phyloP scores from a whole-genome alignment of 1,284 basidiomycete genomes.

The Neonothopanus nambi region DNA sequence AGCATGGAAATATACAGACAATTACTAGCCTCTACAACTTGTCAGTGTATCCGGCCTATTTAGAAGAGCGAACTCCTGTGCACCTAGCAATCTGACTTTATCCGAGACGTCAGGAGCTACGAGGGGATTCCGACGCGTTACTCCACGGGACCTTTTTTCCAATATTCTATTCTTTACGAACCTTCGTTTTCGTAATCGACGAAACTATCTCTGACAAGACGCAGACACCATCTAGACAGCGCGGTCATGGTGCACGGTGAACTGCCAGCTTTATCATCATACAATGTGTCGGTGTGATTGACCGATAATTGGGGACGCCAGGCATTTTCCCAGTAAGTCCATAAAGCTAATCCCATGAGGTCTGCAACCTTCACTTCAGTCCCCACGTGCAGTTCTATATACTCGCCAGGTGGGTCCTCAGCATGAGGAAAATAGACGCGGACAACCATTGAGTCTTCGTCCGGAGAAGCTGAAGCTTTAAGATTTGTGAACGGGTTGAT shows the following conservation, averaged over 20 bases:
- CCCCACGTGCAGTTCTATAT: conserved; percentile 6
- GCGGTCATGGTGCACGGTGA: background rate
- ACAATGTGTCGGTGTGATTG: background rate
- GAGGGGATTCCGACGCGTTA: background rate
- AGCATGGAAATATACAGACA: background rate
- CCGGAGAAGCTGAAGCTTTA: background rate
- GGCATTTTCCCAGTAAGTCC: conserved; percentile 9
- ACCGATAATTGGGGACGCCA: conserved; percentile 7
- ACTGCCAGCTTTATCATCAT: background rate
- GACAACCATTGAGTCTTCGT: background rate
- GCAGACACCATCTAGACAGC: background rate
- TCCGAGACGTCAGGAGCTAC: conserved; percentile 9
- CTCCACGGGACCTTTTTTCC: background rate
- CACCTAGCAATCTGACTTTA: conserved; percentile 5
- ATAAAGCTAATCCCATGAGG: conserved; percentile 10
- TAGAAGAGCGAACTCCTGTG: conserved; percentile 3
- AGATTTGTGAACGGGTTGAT: background rate
- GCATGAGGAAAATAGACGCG: conserved; percentile 11
- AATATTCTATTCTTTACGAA: background rate
- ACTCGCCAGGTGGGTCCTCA: background rate
- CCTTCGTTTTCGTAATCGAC: conserved; percentile 10
- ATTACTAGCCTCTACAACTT: background rate
- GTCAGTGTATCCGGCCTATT: background rate
- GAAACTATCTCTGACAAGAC: conserved; percentile 6
- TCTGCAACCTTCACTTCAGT: conserved; percentile 5